Base-by-base conservation (phyloP, 169 alveolate genomes). In the Cryptosporidium felis region DNA sequence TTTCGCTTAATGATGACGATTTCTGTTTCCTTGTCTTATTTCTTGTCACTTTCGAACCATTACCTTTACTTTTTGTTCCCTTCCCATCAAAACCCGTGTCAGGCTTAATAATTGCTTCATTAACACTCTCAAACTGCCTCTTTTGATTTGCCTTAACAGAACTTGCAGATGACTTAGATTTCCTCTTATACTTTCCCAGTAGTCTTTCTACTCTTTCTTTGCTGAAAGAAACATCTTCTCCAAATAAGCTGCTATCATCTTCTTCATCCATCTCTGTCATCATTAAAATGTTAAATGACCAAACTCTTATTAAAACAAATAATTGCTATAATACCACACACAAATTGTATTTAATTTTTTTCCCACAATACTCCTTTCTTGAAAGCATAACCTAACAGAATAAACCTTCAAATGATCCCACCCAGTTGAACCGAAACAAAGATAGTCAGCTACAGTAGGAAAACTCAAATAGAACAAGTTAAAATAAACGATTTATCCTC, bases 191-290 rank as follows among this genome's bases (percentile, higher is more conserved):
- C 18, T 18, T 63, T 12, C 85, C 59, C 16, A 74, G 46, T 21
- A 65, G 21, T 53, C 44, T 74, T 4, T 49, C 66, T 6, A 74
- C 66, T 8, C 74, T 53, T n/a, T 74, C 67, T 23, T 74, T 1
- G 12, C 62, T 51, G 14, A 74, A 51, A 74, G 56, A 26, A 21
- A 74, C 28, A 53, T 74, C 85, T 18, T 74, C 74, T 9, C 67
- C 85, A 53, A 74, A 74, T 21, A 74, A 40, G 9, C 26, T 14
- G 4, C 40, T 53, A 10, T 74, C 85, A 26, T 74, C 60, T 12
- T 53, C 58, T 16, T 14, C n/a, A 16, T 51, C 62, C 62, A 51
- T 51, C 9, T 8, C 21, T 51, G n/a, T n/a, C n/a, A n/a, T n/a
- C n/a, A n/a, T n/a, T n/a, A n/a, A n/a, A n/a, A n/a, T n/a, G n/a